Evolutionary conservation across 495 filamentous ascomycete species (phyloP).

Genomic region (Parmelia sp.): DNA sequence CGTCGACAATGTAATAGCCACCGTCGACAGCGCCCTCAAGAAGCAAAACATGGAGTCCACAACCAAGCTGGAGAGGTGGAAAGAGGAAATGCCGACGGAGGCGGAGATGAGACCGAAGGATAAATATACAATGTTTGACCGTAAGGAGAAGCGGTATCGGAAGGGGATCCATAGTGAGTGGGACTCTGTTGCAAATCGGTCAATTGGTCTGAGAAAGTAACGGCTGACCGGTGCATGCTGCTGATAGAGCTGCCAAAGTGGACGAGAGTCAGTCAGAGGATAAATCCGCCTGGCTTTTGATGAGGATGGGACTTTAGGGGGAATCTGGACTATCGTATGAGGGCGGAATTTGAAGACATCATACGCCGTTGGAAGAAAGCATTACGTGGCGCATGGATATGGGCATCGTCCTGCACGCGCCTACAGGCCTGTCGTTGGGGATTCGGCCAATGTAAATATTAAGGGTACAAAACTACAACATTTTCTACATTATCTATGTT

Average conservation of each 20-base stretch:
- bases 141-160: conserved; percentile 89
- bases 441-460: not conserved
- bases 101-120: conserved; percentile 92
- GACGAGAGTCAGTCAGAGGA: conserved; percentile 85
- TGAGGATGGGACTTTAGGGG: conserved; percentile 1
- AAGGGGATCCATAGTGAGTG: conserved; percentile 94
- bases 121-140: conserved; percentile 97
- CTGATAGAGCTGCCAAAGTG: conserved; percentile 81
- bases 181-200: conserved; percentile 11
- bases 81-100: conserved; percentile 90
- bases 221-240: conserved; percentile 5
- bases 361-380: not conserved
- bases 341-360: not conserved
- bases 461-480: not conserved
- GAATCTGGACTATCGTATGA: not conserved
- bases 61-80: conserved; percentile 79
- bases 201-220: not conserved
- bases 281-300: conserved; percentile 94
- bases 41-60: conserved; percentile 58
- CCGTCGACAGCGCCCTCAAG: conserved; percentile 64
- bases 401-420: not conserved
- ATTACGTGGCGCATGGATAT: not conserved
- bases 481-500: no score
- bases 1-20: conserved; percentile 77
- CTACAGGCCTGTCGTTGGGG: not conserved